A percentile compares a stretch with the other conserved stretches of the same genome.
Evolutionary conservation across 2,329 filamentous ascomycete species (phyloP).

Genomic region (Massarina eburnea): DNA sequence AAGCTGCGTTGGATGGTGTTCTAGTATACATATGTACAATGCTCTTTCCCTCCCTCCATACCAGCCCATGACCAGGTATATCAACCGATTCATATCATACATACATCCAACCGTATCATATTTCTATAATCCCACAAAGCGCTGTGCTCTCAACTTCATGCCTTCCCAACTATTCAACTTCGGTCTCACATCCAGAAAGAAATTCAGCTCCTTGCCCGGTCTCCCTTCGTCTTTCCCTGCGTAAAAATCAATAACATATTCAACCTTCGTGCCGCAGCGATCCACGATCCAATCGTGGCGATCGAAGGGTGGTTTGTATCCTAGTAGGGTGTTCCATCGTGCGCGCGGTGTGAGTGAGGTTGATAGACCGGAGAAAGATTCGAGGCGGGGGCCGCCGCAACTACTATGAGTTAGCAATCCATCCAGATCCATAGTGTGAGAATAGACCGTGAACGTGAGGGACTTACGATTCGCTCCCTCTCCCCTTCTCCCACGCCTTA

Average conservation of each 20-base stretch:
- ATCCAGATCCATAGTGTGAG: background rate
- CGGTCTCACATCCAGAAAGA: slow-evolving; percentile 66
- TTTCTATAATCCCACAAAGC: slow-evolving; percentile 49
- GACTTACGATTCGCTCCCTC: slow-evolving; percentile 57
- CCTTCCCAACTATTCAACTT: slow-evolving; percentile 67
- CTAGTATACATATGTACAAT: background rate
- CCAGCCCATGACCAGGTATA: background rate
- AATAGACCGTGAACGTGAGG: background rate
- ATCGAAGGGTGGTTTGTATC: slow-evolving; percentile 92
- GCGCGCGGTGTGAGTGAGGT: slow-evolving; percentile 75
- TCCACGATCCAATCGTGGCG: slow-evolving; percentile 97
- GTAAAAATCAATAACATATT: slow-evolving; percentile 99
- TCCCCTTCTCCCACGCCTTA: slow-evolving; percentile 77
- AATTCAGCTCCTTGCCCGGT: slow-evolving; percentile 56
- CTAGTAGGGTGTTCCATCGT: slow-evolving; percentile 76
- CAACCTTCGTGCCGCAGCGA: slow-evolving; percentile 78
- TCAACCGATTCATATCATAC: slow-evolving; percentile 1
- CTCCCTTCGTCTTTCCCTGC: slow-evolving; percentile 62
- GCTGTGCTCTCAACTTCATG: slow-evolving; percentile 57
- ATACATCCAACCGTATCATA: background rate
- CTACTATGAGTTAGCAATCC: slow-evolving; percentile 31
- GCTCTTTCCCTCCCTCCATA: background rate
- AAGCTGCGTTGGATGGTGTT: too few species aligned
- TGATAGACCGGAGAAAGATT: slow-evolving; percentile 74
- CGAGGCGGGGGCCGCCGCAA: slow-evolving; percentile 77